phyloP scores from a whole-genome alignment of 257 asterid genomes.

The Anisodus acutangulus region DNA sequence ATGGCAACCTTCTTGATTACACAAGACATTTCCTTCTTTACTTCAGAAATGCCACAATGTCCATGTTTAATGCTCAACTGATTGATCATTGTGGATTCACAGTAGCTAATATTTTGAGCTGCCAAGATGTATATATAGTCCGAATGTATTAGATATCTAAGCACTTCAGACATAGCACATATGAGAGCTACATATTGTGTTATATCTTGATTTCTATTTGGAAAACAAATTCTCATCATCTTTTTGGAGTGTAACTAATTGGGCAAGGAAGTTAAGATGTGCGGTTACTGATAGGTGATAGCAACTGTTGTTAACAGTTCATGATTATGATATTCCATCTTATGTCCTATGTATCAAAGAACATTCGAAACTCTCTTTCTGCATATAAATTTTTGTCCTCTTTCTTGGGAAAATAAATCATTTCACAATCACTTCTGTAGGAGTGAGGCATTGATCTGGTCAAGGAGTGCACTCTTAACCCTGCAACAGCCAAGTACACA shows the following conservation, averaged over 20 bases:
- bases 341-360: not conserved
- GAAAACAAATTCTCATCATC: not conserved
- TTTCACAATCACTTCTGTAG: slow-evolving; percentile 45
- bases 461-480: slow-evolving; percentile 57
- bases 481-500: slow-evolving; percentile 79
- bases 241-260: slow-evolving; percentile 9
- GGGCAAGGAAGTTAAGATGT: not conserved
- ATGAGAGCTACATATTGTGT: not conserved
- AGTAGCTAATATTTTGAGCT: slow-evolving; percentile 7
- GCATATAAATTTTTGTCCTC: slow-evolving; percentile 24
- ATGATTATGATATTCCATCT: slow-evolving; percentile 12
- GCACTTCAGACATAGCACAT: not conserved
- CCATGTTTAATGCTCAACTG: slow-evolving; percentile 20
- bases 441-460: slow-evolving; percentile 72
- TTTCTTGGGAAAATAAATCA: slow-evolving; percentile 9
- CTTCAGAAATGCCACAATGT: not conserved
- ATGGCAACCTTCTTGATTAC: slow-evolving; percentile 8
- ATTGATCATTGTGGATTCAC: slow-evolving; percentile 22
- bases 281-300: not conserved
- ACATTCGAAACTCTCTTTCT: not conserved
- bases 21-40: slow-evolving; percentile 8
- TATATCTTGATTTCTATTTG: slow-evolving; percentile 7
- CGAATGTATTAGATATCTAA: not conserved
- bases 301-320: not conserved
- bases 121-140: not conserved